phyloP scores from a whole-genome alignment of 306 rosid species.

The Lathyrus sativus region DNA sequence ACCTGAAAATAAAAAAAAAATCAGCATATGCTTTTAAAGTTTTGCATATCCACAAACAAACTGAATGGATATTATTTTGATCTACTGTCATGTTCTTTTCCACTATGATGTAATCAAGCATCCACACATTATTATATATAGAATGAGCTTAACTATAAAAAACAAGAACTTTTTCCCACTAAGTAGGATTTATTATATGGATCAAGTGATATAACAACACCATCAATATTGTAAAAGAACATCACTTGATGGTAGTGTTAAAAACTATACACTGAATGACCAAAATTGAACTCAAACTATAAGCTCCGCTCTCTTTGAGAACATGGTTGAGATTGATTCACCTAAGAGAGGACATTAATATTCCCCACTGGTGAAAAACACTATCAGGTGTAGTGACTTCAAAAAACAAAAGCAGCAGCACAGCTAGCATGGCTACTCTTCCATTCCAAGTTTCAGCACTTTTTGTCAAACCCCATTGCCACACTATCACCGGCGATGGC shows the following conservation, averaged over 20 bases:
- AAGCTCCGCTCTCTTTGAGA: constrained; percentile 33
- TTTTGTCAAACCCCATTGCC: constrained; percentile 99
- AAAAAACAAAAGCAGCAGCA: constrained; percentile 78
- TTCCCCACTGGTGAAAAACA: constrained; percentile 94
- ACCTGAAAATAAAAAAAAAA: neutral
- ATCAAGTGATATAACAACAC: neutral
- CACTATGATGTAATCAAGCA: neutral
- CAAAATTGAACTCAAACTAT: constrained; percentile 34
- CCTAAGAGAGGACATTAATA: constrained; percentile 59
- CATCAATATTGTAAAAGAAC: neutral
- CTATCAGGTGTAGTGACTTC: constrained; percentile 97
- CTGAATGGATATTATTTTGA: neutral
- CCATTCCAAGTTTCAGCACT: constrained; percentile 99
- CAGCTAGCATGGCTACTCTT: constrained; percentile 97
- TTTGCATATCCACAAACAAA: neutral
- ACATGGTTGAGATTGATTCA: constrained; percentile 40
- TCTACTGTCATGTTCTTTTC: neutral
- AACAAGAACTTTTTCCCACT: neutral
- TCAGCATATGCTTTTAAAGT: too few species aligned
- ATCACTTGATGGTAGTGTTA: neutral
- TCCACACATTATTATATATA: neutral
- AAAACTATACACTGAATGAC: neutral
- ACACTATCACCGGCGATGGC: constrained; percentile 84
- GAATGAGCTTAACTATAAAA: neutral
- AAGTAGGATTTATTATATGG: neutral